phyloP scores from a whole-genome alignment of 202 grass and related monocot species.

The Elaeis oleifera region DNA sequence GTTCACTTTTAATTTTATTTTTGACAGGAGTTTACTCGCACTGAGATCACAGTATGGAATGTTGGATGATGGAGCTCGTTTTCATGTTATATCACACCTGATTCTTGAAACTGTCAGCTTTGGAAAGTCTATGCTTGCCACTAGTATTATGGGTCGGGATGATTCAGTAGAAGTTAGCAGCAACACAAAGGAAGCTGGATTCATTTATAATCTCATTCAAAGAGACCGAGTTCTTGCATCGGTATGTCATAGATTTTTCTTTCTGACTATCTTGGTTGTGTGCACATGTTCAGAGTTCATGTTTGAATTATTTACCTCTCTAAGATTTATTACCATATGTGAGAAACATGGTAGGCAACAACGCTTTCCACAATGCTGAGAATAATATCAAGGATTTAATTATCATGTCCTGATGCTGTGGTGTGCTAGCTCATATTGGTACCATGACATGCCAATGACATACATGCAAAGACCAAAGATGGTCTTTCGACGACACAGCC shows the following conservation, averaged over 20 bases:
- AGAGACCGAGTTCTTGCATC: slow-evolving; percentile 76
- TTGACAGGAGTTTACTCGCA: slow-evolving; percentile 65
- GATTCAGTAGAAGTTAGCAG: slow-evolving; percentile 50
- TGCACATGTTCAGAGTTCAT: no score
- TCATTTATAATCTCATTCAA: slow-evolving; percentile 78
- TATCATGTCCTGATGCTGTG: no score
- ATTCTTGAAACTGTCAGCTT: slow-evolving; percentile 86
- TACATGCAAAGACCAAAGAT: no score
- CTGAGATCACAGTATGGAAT: slow-evolving; percentile 62
- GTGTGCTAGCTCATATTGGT: no score
- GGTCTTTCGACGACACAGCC: no score
- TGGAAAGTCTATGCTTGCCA: slow-evolving; percentile 75
- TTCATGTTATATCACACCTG: slow-evolving; percentile 71
- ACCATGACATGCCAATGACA: no score
- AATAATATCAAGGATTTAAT: no score
- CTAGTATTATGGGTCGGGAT: slow-evolving; percentile 60
- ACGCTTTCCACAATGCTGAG: no score
- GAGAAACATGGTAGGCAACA: no score
- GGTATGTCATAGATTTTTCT: slow-evolving; percentile 34
- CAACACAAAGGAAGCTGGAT: slow-evolving; percentile 71
- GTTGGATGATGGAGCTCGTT: slow-evolving; percentile 87
- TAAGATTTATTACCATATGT: no score
- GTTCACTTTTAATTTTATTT: no score
- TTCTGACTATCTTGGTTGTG: neutral
- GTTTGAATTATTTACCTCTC: no score